Conservation (phyloP, 768 basidiomycete genomes). For the Podaxis rugospora region DNA sequence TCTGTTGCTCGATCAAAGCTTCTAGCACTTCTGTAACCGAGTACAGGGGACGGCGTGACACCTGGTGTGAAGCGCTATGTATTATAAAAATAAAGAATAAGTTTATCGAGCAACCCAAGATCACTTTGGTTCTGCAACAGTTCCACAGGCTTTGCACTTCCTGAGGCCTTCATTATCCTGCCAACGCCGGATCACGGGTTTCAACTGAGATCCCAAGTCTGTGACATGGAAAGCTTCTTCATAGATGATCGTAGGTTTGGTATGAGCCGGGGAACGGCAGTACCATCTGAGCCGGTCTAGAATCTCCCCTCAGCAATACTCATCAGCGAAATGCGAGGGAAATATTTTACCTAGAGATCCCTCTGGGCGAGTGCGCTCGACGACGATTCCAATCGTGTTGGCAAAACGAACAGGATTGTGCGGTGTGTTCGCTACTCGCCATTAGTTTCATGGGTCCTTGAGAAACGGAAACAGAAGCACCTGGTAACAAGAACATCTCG, state of each 20-base stretch:
- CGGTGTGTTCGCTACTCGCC: slow-evolving; percentile 78
- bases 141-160: slow-evolving; percentile 69
- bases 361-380: slow-evolving; percentile 82
- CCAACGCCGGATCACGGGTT: slow-evolving; percentile 87
- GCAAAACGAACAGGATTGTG: slow-evolving; percentile 93
- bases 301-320: background rate
- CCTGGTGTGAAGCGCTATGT: no score
- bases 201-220: slow-evolving; percentile 90
- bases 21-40: no score
- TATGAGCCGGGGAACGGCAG: slow-evolving; percentile 62
- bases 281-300: slow-evolving; percentile 92
- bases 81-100: background rate
- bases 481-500: slow-evolving; percentile 94
- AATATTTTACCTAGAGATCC: slow-evolving; percentile 55
- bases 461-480: slow-evolving; percentile 30
- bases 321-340: background rate
- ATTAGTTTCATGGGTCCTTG: background rate
- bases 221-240: slow-evolving; percentile 86
- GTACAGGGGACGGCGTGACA: no score
- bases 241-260: slow-evolving; percentile 29
- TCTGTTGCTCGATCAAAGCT: no score
- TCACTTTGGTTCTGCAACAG: slow-evolving; percentile 33
- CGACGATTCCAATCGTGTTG: slow-evolving; percentile 87
- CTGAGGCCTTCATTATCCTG: slow-evolving; percentile 60
- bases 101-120: background rate